phyloP scores from a whole-genome alignment of 352 stramenopile species.

The Globisporangium yorkense region DNA sequence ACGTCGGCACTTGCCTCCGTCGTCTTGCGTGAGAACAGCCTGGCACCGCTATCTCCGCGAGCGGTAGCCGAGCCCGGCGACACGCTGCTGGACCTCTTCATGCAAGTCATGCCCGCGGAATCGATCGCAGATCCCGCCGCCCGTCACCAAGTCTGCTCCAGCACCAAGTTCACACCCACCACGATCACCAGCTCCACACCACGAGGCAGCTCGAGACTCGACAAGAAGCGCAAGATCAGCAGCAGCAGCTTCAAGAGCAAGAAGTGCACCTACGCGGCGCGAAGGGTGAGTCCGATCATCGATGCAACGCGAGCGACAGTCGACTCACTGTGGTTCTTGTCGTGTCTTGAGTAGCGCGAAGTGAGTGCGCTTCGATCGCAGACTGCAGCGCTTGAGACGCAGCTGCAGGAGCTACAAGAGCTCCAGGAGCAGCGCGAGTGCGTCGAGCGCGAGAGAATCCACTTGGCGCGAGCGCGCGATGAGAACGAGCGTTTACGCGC shows the following conservation, averaged over 20 bases:
- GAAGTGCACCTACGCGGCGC: conserved; percentile 58
- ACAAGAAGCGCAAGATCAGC: conserved; percentile 19
- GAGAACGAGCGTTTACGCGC: conserved; percentile 43
- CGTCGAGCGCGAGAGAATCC: conserved; percentile 19
- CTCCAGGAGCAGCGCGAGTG: conserved; percentile 22
- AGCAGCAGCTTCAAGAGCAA: conserved; percentile 24
- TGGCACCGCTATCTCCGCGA: not conserved
- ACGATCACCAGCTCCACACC: not conserved
- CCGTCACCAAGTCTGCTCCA: not conserved
- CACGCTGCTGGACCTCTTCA: conserved; percentile 9
- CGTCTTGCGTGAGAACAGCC: not conserved
- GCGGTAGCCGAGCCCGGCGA: not conserved
- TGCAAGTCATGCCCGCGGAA: not conserved
- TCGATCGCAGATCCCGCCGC: not conserved
- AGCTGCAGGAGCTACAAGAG: conserved; percentile 25
- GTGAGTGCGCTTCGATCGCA: conserved; percentile 34
- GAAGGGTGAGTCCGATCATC: conserved; percentile 24
- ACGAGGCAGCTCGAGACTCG: not conserved
- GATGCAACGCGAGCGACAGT: not conserved
- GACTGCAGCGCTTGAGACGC: conserved; percentile 26
- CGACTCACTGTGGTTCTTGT: conserved; percentile 4
- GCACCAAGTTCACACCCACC: not conserved
- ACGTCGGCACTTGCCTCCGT: not conserved
- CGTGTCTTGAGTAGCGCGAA: conserved; percentile 25
- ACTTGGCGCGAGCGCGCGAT: conserved; percentile 23